phyloP scores from a whole-genome alignment of 257 asterid genomes.

The Solanum piurae region DNA sequence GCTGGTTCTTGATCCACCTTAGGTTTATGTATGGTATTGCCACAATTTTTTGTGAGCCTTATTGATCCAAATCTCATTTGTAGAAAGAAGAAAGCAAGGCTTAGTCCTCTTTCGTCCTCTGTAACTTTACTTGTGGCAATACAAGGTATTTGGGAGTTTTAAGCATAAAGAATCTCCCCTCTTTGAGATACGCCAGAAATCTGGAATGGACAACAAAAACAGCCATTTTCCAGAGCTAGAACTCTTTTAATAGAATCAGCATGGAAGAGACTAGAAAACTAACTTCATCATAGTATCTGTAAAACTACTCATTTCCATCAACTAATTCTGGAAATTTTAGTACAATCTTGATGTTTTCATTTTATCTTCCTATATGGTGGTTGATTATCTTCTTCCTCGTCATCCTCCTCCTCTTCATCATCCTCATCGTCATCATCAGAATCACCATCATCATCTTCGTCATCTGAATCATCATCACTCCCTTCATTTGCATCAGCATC shows the following conservation, averaged over 20 bases:
- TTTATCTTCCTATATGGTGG: slow-evolving; percentile 7
- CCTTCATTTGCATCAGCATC: slow-evolving; percentile 9
- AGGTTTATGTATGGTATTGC: background rate
- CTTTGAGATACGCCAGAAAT: background rate
- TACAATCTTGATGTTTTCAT: slow-evolving; percentile 7
- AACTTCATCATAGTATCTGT: background rate
- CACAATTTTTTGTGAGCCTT: background rate
- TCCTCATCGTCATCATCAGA: background rate
- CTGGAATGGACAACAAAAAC: background rate
- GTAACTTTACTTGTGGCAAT: too few species aligned
- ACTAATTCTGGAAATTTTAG: background rate
- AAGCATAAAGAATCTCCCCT: background rate
- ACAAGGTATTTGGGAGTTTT: background rate
- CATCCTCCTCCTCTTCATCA: background rate
- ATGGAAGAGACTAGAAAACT: background rate
- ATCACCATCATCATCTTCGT: background rate
- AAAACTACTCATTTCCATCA: background rate
- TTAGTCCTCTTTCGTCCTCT: too few species aligned
- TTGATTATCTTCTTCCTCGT: background rate
- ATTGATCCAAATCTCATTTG: background rate
- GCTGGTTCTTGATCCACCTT: background rate
- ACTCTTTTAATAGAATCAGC: background rate
- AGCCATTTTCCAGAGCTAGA: background rate
- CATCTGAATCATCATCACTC: background rate
- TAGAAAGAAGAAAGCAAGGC: too few species aligned